A percentile compares a stretch with the other conserved stretches of the same genome.
Conservation (phyloP, 345 rosid genomes). For the Brassica carinata region DNA sequence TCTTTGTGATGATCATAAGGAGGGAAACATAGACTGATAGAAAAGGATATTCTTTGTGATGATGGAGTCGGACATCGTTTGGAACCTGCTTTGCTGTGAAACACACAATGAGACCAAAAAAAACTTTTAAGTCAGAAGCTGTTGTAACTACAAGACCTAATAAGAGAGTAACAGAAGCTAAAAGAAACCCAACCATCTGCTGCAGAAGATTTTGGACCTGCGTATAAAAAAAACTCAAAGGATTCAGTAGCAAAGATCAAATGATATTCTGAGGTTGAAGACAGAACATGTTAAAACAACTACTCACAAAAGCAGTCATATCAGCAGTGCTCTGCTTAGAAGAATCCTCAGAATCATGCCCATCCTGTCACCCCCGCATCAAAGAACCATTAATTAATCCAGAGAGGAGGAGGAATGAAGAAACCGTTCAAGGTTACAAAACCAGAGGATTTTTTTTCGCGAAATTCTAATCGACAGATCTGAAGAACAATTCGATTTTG, state of each 20-base stretch:
- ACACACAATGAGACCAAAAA: background rate
- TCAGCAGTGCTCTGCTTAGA: background rate
- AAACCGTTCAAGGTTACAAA: background rate
- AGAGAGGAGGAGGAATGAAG: background rate
- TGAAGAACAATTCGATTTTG: background rate
- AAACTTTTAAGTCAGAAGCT: background rate
- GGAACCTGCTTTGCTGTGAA: background rate
- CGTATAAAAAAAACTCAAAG: background rate
- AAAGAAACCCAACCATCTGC: background rate
- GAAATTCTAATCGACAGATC: background rate
- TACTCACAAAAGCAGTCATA: background rate
- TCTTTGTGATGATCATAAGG: no score
- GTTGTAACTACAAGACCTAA: no score
- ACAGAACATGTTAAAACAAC: background rate
- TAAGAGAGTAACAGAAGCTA: no score
- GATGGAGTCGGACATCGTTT: background rate
- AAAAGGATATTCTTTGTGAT: slow-evolving; percentile 3
- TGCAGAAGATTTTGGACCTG: background rate
- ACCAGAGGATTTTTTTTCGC: background rate
- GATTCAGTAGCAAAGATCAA: background rate
- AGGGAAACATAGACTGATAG: background rate
- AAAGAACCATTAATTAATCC: background rate
- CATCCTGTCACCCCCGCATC: background rate
- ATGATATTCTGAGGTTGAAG: background rate
- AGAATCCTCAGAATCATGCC: background rate